phyloP scores from a whole-genome alignment of 139 green algal genomes.

The Ettlia oleoabundans region DNA sequence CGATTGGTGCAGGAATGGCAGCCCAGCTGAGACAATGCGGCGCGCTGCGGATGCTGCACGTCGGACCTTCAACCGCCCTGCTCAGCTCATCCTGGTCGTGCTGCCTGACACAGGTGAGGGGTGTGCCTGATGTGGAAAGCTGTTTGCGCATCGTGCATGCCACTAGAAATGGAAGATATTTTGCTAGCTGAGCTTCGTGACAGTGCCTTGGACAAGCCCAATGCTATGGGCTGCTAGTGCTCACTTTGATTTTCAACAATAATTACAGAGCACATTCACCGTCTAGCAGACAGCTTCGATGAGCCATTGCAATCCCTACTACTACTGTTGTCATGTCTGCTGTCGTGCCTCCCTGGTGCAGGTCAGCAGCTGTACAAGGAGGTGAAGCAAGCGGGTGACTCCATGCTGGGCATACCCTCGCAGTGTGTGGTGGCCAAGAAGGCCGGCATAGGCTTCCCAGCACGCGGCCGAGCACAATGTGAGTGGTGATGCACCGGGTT shows the following conservation, averaged over 20 bases:
- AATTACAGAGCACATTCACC: too few species aligned
- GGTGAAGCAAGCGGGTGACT: constrained; percentile 71
- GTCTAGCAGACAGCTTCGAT: too few species aligned
- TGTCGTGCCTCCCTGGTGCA: background rate
- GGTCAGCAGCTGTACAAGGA: constrained; percentile 53
- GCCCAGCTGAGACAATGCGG: background rate
- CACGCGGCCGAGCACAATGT: constrained; percentile 24
- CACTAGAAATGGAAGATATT: too few species aligned
- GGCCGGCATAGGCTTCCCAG: constrained; percentile 55
- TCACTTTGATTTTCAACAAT: too few species aligned
- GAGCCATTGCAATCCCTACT: too few species aligned
- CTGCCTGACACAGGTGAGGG: constrained; percentile 52
- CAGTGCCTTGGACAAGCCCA: too few species aligned
- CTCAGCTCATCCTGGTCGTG: constrained; percentile 51
- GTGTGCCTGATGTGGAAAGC: background rate
- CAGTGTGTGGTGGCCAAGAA: constrained; percentile 72
- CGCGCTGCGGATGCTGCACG: background rate
- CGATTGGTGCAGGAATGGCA: background rate
- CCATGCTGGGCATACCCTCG: constrained; percentile 57
- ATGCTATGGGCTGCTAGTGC: too few species aligned
- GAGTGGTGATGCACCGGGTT: background rate
- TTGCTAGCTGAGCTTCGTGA: too few species aligned
- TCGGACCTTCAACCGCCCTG: constrained; percentile 25
- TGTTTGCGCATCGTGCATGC: too few species aligned
- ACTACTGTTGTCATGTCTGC: too few species aligned